These are phyloP conservation scores for Ceratocystis cubensis DNA, from an alignment of 2,329 filamentous ascomycete species.

Conservation along the genomic window DNA sequence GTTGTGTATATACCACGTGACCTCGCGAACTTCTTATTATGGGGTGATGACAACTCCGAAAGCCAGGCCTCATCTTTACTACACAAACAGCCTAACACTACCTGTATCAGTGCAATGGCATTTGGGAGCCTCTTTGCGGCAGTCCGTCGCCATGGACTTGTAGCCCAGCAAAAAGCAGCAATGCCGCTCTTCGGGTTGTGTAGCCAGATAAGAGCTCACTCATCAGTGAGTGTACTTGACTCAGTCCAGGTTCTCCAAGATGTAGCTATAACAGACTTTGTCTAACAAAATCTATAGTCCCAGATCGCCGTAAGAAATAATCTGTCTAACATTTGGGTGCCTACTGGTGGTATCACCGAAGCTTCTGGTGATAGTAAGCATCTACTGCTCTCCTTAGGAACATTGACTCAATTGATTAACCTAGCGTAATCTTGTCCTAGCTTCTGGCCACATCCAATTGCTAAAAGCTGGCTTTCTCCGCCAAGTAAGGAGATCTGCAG, in stretches of 20 bases:
- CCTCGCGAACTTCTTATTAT: neutral
- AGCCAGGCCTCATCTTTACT: neutral
- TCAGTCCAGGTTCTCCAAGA: neutral
- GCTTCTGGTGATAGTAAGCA: conserved; percentile 41
- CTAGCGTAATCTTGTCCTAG: conserved; percentile 4
- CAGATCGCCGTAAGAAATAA: conserved; percentile 18
- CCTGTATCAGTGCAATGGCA: neutral
- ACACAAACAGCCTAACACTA: neutral
- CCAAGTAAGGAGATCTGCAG: conserved; percentile 39
- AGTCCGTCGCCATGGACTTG: neutral
- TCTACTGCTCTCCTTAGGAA: neutral
- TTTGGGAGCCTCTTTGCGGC: neutral
- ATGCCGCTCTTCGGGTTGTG: neutral
- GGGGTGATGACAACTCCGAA: neutral
- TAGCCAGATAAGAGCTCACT: conserved; percentile 16
- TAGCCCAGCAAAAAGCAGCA: neutral
- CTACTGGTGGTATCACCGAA: conserved; percentile 55
- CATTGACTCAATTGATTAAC: neutral
- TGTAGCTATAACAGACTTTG: neutral
- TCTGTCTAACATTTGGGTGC: conserved; percentile 67
- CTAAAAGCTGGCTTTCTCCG: conserved; percentile 60
- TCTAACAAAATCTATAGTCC: conserved; percentile 15
- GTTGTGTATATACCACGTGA: conserved; percentile 4
- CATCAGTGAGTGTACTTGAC: conserved; percentile 13
- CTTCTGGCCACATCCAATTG: conserved; percentile 18